A percentile compares a stretch with the other conserved stretches of the same genome.
phyloP scores from a whole-genome alignment of 176 grass and related monocot genomes.

The Aegilops sharonensis region DNA sequence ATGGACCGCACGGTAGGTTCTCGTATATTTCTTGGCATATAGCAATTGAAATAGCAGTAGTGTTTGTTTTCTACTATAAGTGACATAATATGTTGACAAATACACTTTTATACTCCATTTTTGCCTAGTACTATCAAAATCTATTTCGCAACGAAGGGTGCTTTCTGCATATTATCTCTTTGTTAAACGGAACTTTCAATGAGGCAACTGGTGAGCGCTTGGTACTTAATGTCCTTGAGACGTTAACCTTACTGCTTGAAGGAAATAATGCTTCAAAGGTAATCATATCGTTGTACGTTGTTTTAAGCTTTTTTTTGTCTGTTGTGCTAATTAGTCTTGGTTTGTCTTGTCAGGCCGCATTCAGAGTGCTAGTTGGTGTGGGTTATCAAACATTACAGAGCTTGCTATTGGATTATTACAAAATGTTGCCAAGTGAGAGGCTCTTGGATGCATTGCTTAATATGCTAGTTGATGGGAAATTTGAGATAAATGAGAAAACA shows the following conservation, averaged over 20 bases:
- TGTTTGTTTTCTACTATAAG: slow-evolving; percentile 8
- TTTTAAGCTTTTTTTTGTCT: slow-evolving; percentile 5
- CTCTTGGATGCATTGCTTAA: slow-evolving; percentile 62
- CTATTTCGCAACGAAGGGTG: slow-evolving; percentile 68
- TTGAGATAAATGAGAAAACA: slow-evolving; percentile 60
- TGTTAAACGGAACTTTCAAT: slow-evolving; percentile 66
- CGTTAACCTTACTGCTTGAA: slow-evolving; percentile 60
- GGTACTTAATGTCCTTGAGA: slow-evolving; percentile 73
- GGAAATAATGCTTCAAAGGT: slow-evolving; percentile 72
- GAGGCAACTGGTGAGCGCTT: slow-evolving; percentile 60
- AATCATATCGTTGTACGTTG: slow-evolving; percentile 17
- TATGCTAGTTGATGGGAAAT: slow-evolving; percentile 78
- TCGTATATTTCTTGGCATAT: slow-evolving; percentile 12
- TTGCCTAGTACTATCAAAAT: slow-evolving; percentile 68
- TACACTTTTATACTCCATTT: slow-evolving; percentile 23
- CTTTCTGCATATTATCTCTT: slow-evolving; percentile 76
- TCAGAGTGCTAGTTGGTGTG: slow-evolving; percentile 66
- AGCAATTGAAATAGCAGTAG: slow-evolving; percentile 9
- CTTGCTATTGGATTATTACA: slow-evolving; percentile 77
- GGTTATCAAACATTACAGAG: slow-evolving; percentile 81
- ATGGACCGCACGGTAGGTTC: slow-evolving; percentile 56
- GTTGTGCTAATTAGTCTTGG: slow-evolving; percentile 8
- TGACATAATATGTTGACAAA: slow-evolving; percentile 30
- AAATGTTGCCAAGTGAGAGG: slow-evolving; percentile 58
- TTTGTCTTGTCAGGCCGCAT: slow-evolving; percentile 54